Evolutionary conservation across 2,329 filamentous ascomycete species (phyloP).

Genomic region (Trichophyton equinum): DNA sequence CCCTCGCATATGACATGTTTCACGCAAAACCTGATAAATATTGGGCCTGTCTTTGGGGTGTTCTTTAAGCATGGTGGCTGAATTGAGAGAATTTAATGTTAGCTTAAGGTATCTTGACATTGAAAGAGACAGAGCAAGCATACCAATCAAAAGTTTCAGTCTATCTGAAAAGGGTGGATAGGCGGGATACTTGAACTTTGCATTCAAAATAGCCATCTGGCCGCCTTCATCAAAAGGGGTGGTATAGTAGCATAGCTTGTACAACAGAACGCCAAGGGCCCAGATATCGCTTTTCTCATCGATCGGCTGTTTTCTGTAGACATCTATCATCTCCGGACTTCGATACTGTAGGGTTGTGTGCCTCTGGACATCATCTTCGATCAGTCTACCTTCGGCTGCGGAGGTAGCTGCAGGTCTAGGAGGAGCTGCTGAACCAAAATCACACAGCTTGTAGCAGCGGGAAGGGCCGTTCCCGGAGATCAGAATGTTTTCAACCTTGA

Average conservation of each 20-base stretch:
- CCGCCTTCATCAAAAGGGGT: slow-evolving; percentile 97
- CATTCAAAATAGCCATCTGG: slow-evolving; percentile 92
- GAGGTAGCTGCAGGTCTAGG: slow-evolving; percentile 76
- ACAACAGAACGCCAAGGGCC: slow-evolving; percentile 86
- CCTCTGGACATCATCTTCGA: slow-evolving; percentile 93
- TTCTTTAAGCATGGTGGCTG: slow-evolving; percentile 82
- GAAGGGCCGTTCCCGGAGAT: slow-evolving; percentile 59
- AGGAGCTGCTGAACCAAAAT: slow-evolving; percentile 85
- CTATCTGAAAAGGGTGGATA: slow-evolving; percentile 84
- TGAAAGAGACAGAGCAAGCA: slow-evolving; percentile 17
- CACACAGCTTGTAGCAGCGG: slow-evolving; percentile 85
- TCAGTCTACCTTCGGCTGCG: slow-evolving; percentile 74
- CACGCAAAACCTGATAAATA: slow-evolving; percentile 83
- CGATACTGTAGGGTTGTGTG: slow-evolving; percentile 96
- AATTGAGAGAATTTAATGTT: slow-evolving; percentile 1
- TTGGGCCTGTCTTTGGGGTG: slow-evolving; percentile 69
- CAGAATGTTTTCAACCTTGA: slow-evolving; percentile 96
- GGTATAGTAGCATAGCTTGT: slow-evolving; percentile 98
- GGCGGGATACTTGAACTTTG: slow-evolving; percentile 79
- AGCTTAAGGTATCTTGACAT: slow-evolving; percentile 2
- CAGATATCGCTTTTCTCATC: slow-evolving; percentile 99
- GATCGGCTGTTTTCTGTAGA: slow-evolving; percentile 90
- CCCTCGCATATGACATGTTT: slow-evolving; percentile 80
- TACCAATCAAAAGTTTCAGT: slow-evolving; percentile 81
- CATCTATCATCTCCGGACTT: slow-evolving; percentile 97